These are phyloP conservation scores for Pythium graminicola DNA, from an alignment of 352 stramenopile genomes.

Conservation along the genomic window DNA sequence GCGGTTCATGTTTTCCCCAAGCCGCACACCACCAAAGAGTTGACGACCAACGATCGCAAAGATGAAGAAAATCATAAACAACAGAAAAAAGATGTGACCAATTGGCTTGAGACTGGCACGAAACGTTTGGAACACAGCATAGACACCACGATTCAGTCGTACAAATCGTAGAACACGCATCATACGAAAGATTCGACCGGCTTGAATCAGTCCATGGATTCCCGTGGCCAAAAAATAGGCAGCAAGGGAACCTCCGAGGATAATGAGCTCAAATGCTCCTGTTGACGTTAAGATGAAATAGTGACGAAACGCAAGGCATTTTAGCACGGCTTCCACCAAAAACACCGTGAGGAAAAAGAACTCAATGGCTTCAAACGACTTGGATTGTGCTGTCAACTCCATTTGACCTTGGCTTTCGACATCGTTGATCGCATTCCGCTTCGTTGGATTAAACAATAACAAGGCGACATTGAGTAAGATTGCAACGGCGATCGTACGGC, in stretches of 20 bases:
- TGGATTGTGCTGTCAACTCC: not conserved
- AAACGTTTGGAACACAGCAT: constrained; percentile 76
- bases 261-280: constrained; percentile 57
- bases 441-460: constrained; percentile 51
- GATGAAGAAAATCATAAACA: constrained; percentile 81
- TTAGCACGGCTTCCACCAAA: constrained; percentile 43
- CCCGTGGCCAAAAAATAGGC: constrained; percentile 57
- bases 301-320: constrained; percentile 52
- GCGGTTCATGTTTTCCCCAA: constrained; percentile 47
- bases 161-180: constrained; percentile 74
- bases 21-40: constrained; percentile 62
- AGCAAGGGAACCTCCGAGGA: constrained; percentile 51
- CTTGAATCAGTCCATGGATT: constrained; percentile 63
- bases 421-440: constrained; percentile 5
- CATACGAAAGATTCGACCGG: constrained; percentile 65
- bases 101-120: constrained; percentile 56
- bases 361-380: constrained; percentile 54
- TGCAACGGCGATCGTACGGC: constrained; percentile 36
- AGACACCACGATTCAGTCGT: constrained; percentile 60
- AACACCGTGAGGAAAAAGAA: constrained; percentile 66
- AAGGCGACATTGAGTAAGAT: constrained; percentile 70
- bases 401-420: no score
- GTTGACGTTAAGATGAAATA: constrained; percentile 52
- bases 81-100: constrained; percentile 73
- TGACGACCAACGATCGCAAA: constrained; percentile 67